Percentiles rank a stretch among this genome's conserved stretches.
phyloP scores from a whole-genome alignment of 2,329 filamentous ascomycete genomes.

The Cytospora piceae region DNA sequence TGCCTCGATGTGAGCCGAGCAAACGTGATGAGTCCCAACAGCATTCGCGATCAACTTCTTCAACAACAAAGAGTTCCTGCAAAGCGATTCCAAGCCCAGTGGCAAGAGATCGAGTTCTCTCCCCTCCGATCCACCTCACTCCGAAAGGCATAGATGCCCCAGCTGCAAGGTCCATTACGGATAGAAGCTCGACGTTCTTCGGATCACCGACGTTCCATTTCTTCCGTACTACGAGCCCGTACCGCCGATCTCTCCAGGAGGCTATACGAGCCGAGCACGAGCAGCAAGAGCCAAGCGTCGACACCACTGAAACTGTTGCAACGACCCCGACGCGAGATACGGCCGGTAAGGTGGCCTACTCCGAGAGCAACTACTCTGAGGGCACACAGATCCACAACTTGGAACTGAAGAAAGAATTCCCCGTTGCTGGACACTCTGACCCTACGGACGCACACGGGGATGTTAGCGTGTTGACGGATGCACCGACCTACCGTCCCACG shows the following conservation, averaged over 20 bases:
- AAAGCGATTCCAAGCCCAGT: neutral
- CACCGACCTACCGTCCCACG: slow-evolving; percentile 37
- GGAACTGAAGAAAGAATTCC: slow-evolving; percentile 19
- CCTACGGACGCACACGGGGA: slow-evolving; percentile 29
- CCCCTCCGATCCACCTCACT: slow-evolving; percentile 15
- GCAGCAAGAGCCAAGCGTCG: slow-evolving; percentile 1
- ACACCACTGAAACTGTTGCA: slow-evolving; percentile 14
- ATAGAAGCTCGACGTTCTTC: slow-evolving; percentile 55
- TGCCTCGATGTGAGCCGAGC: neutral
- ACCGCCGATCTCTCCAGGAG: slow-evolving; percentile 54
- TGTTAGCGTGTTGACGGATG: slow-evolving; percentile 35
- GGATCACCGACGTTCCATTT: slow-evolving; percentile 55
- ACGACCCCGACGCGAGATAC: slow-evolving; percentile 36
- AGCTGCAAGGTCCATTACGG: slow-evolving; percentile 12
- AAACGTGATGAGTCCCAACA: neutral
- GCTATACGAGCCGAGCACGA: slow-evolving; percentile 46
- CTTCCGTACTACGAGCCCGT: slow-evolving; percentile 60
- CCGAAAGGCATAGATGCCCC: slow-evolving; percentile 2
- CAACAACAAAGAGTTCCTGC: neutral
- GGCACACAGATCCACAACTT: slow-evolving; percentile 33
- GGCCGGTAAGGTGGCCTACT: slow-evolving; percentile 44
- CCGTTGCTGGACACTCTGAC: neutral
- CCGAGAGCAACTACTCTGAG: slow-evolving; percentile 56
- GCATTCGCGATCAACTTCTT: neutral
- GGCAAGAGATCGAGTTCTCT: slow-evolving; percentile 1